Conservation (phyloP, 805 yeast species). For the Tetrapisispora namnaoensis region DNA sequence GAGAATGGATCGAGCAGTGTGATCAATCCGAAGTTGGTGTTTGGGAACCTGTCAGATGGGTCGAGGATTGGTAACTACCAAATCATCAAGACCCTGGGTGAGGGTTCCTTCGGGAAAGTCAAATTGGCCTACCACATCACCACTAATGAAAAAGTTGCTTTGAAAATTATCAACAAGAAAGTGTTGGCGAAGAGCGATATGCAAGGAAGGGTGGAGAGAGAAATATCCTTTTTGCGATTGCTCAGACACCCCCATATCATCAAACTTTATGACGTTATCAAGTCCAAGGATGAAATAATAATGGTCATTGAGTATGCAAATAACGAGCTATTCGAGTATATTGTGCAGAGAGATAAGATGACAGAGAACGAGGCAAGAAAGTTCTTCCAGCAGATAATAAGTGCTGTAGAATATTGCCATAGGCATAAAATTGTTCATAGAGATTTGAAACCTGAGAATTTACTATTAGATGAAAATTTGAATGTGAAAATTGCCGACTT, state of each 20-base stretch:
- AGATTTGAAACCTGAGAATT: constrained; percentile 92
- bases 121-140: constrained; percentile 82
- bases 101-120: constrained; percentile 95
- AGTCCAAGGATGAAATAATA: constrained; percentile 88
- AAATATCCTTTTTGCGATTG: constrained; percentile 77
- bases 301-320: constrained; percentile 98
- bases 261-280: constrained; percentile 89
- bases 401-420: constrained; percentile 95
- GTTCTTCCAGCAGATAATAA: constrained; percentile 91
- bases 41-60: constrained; percentile 20
- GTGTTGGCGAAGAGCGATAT: constrained; percentile 89
- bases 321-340: constrained; percentile 90
- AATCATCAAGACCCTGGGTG: constrained; percentile 85
- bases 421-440: constrained; percentile 93
- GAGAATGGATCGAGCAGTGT: constrained; percentile 4
- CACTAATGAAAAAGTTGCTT: constrained; percentile 86
- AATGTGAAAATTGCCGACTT: constrained; percentile 95
- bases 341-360: constrained; percentile 90
- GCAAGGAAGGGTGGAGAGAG: constrained; percentile 95
- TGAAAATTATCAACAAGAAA: constrained; percentile 85
- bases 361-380: constrained; percentile 84
- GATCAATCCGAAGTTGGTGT: constrained; percentile 2
- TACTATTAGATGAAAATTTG: constrained; percentile 76
- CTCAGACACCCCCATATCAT: constrained; percentile 94
- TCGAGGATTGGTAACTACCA: constrained; percentile 83